Base-by-base conservation (phyloP, 148 eudicot species). In the Vaccinium myrtillus region DNA sequence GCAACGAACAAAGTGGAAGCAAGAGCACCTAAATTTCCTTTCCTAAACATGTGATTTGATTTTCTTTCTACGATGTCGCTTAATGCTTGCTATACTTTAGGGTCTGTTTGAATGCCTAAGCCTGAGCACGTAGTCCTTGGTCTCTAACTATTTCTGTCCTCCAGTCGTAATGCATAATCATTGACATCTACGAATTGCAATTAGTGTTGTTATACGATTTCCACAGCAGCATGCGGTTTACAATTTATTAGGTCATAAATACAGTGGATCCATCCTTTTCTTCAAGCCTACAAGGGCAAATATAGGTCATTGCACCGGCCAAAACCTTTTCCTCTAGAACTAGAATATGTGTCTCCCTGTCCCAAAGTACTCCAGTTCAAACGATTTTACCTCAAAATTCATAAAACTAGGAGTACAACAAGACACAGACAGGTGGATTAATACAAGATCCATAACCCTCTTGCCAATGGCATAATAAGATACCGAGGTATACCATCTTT, bases 31-130 rank as follows among this genome's bases (percentile, higher is more conserved):
- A 88, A 69, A 93, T 90, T 85, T 92, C 98, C 13, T 89, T 89
- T 49, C 90, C 92, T 11, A 94, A 94, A 92, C 98, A 93, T 93
- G 86, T 87, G 25, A 96, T 92, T 54, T 55, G 63, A 94, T 94
- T 1, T 32, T 30, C 32, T 87, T 94, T 94, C 2, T 21, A 77
- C 8, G 95, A 79, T 50, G 25, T 55, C n/a, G 8, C 8, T 69
- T 25, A 19, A 69, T 32, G 48, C 77, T 74, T 25, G 39, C 74
- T 27, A 69, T 27, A 69, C 8, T 12, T 27, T 13, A 69, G 74
- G 0, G 74, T 65, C 32, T 11, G 15, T 69, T 65, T 69, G 39
- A 69, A 65, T 25, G 36, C 32, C 18, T 55, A 14, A 55, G 18
- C 58, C 58, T 27, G 18, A 27, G 19, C 39, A 5, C 2, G 39